Percentiles rank a stretch among this genome's conserved stretches.
phyloP scores from a whole-genome alignment of 805 yeast genomes.

The Yarrowia sp. region DNA sequence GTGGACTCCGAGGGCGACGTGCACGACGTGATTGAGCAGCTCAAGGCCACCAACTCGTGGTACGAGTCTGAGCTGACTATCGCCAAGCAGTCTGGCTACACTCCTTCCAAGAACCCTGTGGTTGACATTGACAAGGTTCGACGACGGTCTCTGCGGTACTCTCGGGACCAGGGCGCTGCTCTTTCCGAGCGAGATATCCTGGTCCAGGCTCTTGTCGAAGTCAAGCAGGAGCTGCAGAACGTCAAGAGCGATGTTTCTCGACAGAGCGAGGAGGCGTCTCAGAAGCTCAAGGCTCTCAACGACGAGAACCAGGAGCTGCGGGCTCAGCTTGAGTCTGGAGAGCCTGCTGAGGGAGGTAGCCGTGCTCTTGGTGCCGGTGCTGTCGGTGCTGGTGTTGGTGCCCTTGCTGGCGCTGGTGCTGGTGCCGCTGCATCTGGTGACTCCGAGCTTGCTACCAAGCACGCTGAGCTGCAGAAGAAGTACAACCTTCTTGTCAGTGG shows the following conservation, averaged over 20 bases:
- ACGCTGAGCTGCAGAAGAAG: slow-evolving; percentile 27
- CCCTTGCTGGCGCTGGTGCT: slow-evolving; percentile 15
- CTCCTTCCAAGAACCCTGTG: slow-evolving; percentile 33
- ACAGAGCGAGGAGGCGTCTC: slow-evolving; percentile 34
- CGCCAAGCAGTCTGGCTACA: slow-evolving; percentile 33
- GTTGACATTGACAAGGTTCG: slow-evolving; percentile 33
- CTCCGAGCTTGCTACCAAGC: slow-evolving; percentile 15
- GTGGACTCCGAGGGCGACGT: slow-evolving; percentile 36
- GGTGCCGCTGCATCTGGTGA: slow-evolving; percentile 20
- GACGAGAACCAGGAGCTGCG: slow-evolving; percentile 30
- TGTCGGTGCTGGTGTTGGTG: slow-evolving; percentile 18
- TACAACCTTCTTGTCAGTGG: slow-evolving; percentile 27
- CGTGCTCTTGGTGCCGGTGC: slow-evolving; percentile 20
- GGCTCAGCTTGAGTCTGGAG: neutral
- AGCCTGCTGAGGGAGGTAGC: neutral
- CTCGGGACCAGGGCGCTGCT: slow-evolving; percentile 31
- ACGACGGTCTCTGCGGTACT: slow-evolving; percentile 33
- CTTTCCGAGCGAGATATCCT: slow-evolving; percentile 34
- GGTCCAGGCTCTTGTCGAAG: slow-evolving; percentile 32
- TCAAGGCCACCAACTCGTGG: slow-evolving; percentile 36
- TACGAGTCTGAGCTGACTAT: slow-evolving; percentile 34
- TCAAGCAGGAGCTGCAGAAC: slow-evolving; percentile 32
- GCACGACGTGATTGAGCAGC: slow-evolving; percentile 45
- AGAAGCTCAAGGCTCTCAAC: slow-evolving; percentile 30
- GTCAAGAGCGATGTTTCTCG: slow-evolving; percentile 31